Percentiles rank a stretch among this genome's conserved stretches.
Conservation (phyloP, 805 yeast species). For the Debaryomyces hansenii region DNA sequence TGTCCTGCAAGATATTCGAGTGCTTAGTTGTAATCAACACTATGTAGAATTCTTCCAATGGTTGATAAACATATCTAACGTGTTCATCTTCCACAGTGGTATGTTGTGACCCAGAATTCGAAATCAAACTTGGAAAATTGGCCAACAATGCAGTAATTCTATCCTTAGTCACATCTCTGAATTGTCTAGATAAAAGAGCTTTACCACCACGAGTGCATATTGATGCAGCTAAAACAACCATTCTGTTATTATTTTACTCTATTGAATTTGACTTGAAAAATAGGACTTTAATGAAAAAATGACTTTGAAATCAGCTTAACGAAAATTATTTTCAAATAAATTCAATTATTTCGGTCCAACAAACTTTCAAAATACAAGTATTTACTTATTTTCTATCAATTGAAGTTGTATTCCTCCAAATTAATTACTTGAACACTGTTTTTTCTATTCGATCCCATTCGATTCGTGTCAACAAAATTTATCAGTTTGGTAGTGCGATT, state of each 20-base stretch:
- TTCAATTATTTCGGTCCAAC: background rate
- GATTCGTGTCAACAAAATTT: slow-evolving; percentile 7
- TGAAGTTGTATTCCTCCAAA: background rate
- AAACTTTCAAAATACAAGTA: background rate
- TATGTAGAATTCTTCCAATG: slow-evolving; percentile 89
- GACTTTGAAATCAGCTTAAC: background rate
- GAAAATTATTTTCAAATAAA: background rate
- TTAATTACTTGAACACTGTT: background rate
- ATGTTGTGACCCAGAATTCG: slow-evolving; percentile 73
- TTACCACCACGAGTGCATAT: slow-evolving; percentile 93
- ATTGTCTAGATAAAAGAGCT: slow-evolving; percentile 88
- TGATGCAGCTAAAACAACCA: slow-evolving; percentile 91
- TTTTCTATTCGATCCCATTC: background rate
- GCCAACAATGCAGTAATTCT: slow-evolving; percentile 83
- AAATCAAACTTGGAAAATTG: slow-evolving; percentile 77
- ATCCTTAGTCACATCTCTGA: slow-evolving; percentile 79
- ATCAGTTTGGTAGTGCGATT: background rate
- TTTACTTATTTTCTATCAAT: background rate
- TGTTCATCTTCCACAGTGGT: slow-evolving; percentile 92
- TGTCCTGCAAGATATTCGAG: slow-evolving; percentile 91
- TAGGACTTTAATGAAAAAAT: background rate
- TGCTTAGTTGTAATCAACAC: slow-evolving; percentile 87
- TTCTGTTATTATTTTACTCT: slow-evolving; percentile 15
- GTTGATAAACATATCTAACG: slow-evolving; percentile 92
- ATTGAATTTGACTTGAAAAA: background rate